These are phyloP conservation scores for Pichiaceae sp. DNA, from an alignment of 1,139 yeast species.

Conservation along the genomic window DNA sequence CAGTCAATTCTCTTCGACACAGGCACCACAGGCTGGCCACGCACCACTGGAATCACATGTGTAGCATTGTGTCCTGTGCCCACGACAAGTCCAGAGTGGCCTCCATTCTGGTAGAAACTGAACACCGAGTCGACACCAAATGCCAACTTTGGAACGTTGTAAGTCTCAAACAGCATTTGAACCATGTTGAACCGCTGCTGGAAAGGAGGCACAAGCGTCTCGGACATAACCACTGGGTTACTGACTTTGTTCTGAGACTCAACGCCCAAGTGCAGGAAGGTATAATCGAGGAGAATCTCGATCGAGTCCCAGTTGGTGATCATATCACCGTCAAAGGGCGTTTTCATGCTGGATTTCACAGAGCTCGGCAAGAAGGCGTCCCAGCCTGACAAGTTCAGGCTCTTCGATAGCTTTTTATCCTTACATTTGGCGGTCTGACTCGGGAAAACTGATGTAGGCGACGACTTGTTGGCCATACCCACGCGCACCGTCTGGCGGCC, in stretches of 20 bases:
- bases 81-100: slow-evolving; percentile 60
- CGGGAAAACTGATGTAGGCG: slow-evolving; percentile 65
- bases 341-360: slow-evolving; percentile 57
- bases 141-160: slow-evolving; percentile 62
- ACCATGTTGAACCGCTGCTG: slow-evolving; percentile 68
- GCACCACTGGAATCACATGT: slow-evolving; percentile 69
- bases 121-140: slow-evolving; percentile 80
- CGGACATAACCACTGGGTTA: slow-evolving; percentile 80
- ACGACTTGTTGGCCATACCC: slow-evolving; percentile 49
- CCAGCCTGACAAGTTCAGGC: slow-evolving; percentile 72
- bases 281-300: slow-evolving; percentile 75
- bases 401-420: slow-evolving; percentile 60
- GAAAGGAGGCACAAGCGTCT: slow-evolving; percentile 61
- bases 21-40: slow-evolving; percentile 55
- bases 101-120: slow-evolving; percentile 42
- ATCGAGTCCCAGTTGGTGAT: slow-evolving; percentile 89
- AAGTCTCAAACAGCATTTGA: slow-evolving; percentile 78
- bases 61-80: slow-evolving; percentile 82
- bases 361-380: slow-evolving; percentile 69
- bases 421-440: slow-evolving; percentile 65
- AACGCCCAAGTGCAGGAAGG: slow-evolving; percentile 74
- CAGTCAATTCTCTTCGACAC: slow-evolving; percentile 80
- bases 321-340: slow-evolving; percentile 83
- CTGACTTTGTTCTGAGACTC: slow-evolving; percentile 47
- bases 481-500: slow-evolving; percentile 67